Evolutionary conservation across 2,329 filamentous ascomycete species (phyloP).

Genomic region (Tolypocladium tropicale): DNA sequence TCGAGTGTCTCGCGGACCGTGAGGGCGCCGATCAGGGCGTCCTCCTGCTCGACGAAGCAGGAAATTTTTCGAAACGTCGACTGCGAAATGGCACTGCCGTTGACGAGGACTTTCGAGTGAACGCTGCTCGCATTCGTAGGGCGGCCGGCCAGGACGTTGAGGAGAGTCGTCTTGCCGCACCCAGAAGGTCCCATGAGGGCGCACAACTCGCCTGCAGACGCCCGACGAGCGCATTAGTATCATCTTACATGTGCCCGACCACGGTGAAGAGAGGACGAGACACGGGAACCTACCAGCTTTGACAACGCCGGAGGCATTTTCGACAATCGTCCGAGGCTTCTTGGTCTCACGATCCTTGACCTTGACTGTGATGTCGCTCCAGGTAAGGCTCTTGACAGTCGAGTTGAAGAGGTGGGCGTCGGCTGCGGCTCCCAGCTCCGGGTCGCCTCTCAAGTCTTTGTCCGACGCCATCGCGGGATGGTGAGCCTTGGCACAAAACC

Average conservation of each 20-base stretch:
- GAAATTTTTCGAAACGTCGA: conserved; percentile 53
- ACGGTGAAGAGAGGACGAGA: no score
- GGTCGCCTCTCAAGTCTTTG: not conserved
- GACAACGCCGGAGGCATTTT: conserved; percentile 52
- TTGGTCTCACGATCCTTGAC: conserved; percentile 64
- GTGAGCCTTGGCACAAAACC: not conserved
- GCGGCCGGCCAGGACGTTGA: conserved; percentile 64
- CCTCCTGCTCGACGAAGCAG: conserved; percentile 80
- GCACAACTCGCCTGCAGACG: conserved; percentile 50
- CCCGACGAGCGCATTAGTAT: not conserved
- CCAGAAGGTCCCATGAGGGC: conserved; percentile 72
- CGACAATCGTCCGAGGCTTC: conserved; percentile 51
- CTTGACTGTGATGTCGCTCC: conserved; percentile 56
- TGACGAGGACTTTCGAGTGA: conserved; percentile 39
- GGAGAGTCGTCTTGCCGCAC: conserved; percentile 72
- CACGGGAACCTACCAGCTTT: conserved; percentile 39
- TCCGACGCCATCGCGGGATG: not conserved
- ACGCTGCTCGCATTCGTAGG: conserved; percentile 30
- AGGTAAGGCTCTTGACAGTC: conserved; percentile 53
- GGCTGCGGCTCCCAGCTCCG: not conserved
- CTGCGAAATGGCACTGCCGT: conserved; percentile 45
- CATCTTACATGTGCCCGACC: not conserved
- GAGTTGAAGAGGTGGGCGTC: conserved; percentile 50
- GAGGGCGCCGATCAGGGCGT: conserved; percentile 70
- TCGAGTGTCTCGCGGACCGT: conserved; percentile 71